phyloP scores from a whole-genome alignment of 495 filamentous ascomycete genomes.

The Aspergillus bertholletiae region DNA sequence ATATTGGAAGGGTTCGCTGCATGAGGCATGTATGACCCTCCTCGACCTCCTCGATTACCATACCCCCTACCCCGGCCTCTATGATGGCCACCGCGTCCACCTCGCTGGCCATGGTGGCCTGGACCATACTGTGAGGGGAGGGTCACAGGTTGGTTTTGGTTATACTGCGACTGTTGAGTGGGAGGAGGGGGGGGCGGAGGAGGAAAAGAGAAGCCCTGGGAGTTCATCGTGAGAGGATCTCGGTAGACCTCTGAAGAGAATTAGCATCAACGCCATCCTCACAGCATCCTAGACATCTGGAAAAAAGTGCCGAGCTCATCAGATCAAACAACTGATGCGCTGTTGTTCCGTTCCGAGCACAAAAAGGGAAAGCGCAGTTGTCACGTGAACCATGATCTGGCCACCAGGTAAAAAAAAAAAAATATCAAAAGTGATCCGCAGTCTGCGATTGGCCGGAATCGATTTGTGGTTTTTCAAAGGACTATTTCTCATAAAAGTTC shows the following conservation, averaged over 20 bases:
- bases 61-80: constrained; percentile 42
- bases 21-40: constrained; percentile 43
- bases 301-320: constrained; percentile 2
- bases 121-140: constrained; percentile 32
- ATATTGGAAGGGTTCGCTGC: constrained; percentile 19
- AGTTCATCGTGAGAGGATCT: constrained; percentile 35
- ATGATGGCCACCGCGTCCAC: constrained; percentile 33
- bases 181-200: constrained; percentile 48
- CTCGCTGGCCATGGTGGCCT: constrained; percentile 25
- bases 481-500: not conserved
- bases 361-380: constrained; percentile 2
- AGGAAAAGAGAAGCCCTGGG: constrained; percentile 50
- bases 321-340: constrained; percentile 1
- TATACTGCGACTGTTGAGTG: constrained; percentile 18
- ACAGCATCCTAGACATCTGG: constrained; percentile 11
- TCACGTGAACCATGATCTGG: constrained; percentile 14
- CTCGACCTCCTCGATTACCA: constrained; percentile 49
- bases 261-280: constrained; percentile 21
- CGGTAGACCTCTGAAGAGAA: constrained; percentile 20
- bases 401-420: constrained; percentile 21
- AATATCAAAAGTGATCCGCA: constrained; percentile 10
- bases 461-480: not conserved
- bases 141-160: constrained; percentile 20
- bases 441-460: constrained; percentile 18
- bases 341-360: constrained; percentile 22